Evolutionary conservation across 116 monocot genomes (phyloP).

Genomic region (Dioscorea cayenensis): DNA sequence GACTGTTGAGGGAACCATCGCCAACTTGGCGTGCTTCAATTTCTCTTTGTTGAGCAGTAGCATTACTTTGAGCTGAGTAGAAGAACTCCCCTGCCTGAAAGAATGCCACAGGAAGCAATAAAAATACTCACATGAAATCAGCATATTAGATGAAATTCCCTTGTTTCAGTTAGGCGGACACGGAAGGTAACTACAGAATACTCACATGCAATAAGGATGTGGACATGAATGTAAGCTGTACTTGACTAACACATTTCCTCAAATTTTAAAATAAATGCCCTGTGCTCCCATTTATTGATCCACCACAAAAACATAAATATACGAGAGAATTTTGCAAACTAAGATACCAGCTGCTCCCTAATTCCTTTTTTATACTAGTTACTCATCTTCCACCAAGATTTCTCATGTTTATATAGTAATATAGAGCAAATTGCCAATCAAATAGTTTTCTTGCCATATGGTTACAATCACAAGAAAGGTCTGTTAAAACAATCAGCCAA

Average conservation of each 20-base stretch:
- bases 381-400: too few species aligned
- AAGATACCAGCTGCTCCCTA: background rate
- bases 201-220: background rate
- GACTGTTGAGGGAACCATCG: conserved; percentile 76
- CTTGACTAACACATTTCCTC: background rate
- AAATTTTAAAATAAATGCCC: background rate
- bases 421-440: too few species aligned
- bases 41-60: conserved; percentile 80
- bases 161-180: background rate
- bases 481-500: too few species aligned
- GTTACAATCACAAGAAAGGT: too few species aligned
- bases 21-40: conserved; percentile 46
- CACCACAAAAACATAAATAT: background rate
- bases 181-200: background rate
- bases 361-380: too few species aligned
- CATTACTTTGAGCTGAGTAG: conserved; percentile 69
- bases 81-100: conserved; percentile 89
- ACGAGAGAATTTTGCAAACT: background rate
- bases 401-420: too few species aligned
- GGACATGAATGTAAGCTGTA: background rate
- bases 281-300: background rate
- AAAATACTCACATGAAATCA: background rate
- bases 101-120: conserved; percentile 1
- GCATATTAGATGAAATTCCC: background rate
- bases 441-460: too few species aligned